Percentiles rank a stretch among this genome's conserved stretches.
phyloP scores from a whole-genome alignment of 2,329 filamentous ascomycete genomes.

The Chrysoporthe austroafricana region DNA sequence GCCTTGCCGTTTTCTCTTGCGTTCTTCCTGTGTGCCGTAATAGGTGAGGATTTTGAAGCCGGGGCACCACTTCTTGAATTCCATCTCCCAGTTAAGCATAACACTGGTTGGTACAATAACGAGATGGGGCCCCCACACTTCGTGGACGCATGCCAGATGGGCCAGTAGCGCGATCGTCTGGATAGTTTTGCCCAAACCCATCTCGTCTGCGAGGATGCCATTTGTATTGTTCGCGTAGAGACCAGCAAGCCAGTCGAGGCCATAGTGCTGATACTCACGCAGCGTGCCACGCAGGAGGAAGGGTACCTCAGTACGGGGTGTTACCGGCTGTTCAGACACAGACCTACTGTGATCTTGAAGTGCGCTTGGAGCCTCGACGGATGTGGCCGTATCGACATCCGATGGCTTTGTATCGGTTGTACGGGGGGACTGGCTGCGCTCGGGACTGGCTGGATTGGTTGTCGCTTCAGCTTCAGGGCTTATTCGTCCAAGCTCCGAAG shows the following conservation, averaged over 20 bases:
- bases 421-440: constrained; percentile 51
- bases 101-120: constrained; percentile 97
- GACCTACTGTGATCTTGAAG: constrained; percentile 40
- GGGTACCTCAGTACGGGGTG: constrained; percentile 72
- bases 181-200: constrained; percentile 98
- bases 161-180: constrained; percentile 95
- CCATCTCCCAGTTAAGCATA: constrained; percentile 99
- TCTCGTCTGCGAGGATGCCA: constrained; percentile 95
- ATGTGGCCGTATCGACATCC: constrained; percentile 49
- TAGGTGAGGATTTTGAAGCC: constrained; percentile 98
- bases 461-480: constrained; percentile 51
- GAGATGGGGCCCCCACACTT: constrained; percentile 94
- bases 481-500: constrained; percentile 37
- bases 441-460: constrained; percentile 49
- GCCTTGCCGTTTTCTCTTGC: constrained; percentile 85
- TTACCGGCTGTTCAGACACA: constrained; percentile 39
- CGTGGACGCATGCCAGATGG: constrained; percentile 86
- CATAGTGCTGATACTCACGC: constrained; percentile 94
- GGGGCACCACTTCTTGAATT: constrained; percentile 99
- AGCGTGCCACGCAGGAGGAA: constrained; percentile 85
- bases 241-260: constrained; percentile 95
- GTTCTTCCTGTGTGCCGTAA: constrained; percentile 91
- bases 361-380: constrained; percentile 41
- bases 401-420: constrained; percentile 57
- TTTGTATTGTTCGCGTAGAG: constrained; percentile 93